A percentile compares a stretch with the other conserved stretches of the same genome.
Evolutionary conservation across 2,329 filamentous ascomycete genomes (phyloP).

Genomic region (Triangularia setosa): DNA sequence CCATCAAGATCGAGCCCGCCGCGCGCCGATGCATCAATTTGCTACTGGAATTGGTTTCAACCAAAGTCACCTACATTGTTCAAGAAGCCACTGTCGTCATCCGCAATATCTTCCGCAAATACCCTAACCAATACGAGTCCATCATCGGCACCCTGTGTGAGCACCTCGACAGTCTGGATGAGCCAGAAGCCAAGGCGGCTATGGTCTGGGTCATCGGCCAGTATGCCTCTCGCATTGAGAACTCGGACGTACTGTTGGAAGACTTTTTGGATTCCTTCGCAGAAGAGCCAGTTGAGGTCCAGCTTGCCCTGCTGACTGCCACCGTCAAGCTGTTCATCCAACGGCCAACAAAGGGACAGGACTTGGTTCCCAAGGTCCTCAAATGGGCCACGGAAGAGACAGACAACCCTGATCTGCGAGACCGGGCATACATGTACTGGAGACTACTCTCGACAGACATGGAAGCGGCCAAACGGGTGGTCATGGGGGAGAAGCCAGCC

Average conservation of each 20-base stretch:
- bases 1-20: constrained; percentile 97
- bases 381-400: constrained; percentile 99
- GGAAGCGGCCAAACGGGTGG: constrained; percentile 75
- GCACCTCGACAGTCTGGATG: constrained; percentile 92
- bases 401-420: constrained; percentile 66
- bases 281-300: constrained; percentile 93
- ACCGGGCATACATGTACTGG: constrained; percentile 56
- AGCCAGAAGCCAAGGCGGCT: constrained; percentile 95
- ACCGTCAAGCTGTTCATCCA: constrained; percentile 99
- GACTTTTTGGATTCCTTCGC: constrained; percentile 93
- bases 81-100: constrained; percentile 99
- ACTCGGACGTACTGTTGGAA: constrained; percentile 87
- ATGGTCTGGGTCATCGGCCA: constrained; percentile 99
- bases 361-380: constrained; percentile 87
- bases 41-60: constrained; percentile 86
- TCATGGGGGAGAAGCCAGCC: constrained; percentile 96
- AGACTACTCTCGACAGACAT: constrained; percentile 90
- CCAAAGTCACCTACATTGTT: constrained; percentile 98
- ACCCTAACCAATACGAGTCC: constrained; percentile 96
- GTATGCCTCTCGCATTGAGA: constrained; percentile 95
- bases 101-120: constrained; percentile 98
- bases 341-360: constrained; percentile 87
- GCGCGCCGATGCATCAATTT: constrained; percentile 89
- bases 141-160: constrained; percentile 96
- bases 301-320: constrained; percentile 87